Evolutionary conservation across 306 rosid species (phyloP).

Genomic region (Senna siamea): DNA sequence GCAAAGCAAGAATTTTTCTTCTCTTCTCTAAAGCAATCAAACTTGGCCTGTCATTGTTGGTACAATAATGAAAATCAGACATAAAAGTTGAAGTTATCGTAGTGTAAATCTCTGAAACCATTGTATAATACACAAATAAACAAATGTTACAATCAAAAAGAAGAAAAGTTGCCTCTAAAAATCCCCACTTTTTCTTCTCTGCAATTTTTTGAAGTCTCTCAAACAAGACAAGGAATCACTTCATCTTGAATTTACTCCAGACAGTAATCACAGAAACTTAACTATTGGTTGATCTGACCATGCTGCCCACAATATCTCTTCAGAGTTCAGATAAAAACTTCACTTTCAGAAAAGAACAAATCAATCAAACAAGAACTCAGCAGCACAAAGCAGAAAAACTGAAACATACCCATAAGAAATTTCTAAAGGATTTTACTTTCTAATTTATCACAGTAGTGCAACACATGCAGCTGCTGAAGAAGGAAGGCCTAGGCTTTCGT

Average conservation of each 20-base stretch:
- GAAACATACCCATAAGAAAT: constrained; percentile 10
- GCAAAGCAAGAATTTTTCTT: not conserved
- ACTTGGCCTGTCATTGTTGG: not conserved
- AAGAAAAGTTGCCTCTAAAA: constrained; percentile 39
- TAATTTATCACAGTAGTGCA: constrained; percentile 69
- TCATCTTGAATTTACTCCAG: constrained; percentile 34
- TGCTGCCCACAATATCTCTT: constrained; percentile 27
- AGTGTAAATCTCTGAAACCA: constrained; percentile 26
- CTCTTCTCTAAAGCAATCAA: not conserved
- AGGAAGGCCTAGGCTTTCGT: constrained; percentile 52
- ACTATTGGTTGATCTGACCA: constrained; percentile 37
- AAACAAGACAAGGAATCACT: constrained; percentile 37
- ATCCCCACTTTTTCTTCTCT: constrained; percentile 34
- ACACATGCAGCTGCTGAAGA: constrained; percentile 83
- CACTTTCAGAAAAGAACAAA: constrained; percentile 37
- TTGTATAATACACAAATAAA: constrained; percentile 30
- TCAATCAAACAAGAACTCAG: constrained; percentile 34
- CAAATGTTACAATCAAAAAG: constrained; percentile 42
- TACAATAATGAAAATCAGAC: not conserved
- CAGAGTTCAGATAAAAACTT: constrained; percentile 45
- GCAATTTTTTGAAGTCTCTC: constrained; percentile 41
- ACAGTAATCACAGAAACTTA: constrained; percentile 1
- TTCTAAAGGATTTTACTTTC: constrained; percentile 12
- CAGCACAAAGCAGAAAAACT: constrained; percentile 25
- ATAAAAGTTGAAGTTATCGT: not conserved